Base-by-base conservation (phyloP, 2,329 filamentous ascomycete species). In the Arachnopeziza araneosa region DNA sequence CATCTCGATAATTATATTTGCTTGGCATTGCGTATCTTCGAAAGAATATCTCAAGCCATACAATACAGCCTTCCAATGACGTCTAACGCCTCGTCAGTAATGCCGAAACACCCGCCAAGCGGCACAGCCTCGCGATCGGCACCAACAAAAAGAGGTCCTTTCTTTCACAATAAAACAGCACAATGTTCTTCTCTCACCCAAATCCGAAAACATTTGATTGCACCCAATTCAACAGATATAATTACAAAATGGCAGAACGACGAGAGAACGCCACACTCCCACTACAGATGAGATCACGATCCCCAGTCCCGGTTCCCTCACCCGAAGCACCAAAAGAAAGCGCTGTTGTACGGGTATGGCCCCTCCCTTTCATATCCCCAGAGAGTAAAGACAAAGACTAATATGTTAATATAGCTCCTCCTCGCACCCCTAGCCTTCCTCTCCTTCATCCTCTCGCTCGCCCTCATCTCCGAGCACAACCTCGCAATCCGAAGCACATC, bases 371-470 rank as follows among this genome's bases (percentile, higher is more conserved):
- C 14, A 26, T 3, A 14, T 23, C 21, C n/a, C 10, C 9, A 44
- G 17, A 26, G 5, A 21, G 12, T n/a, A n/a, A 22, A 1, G n/a
- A 6, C 21, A 2, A 21, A 24, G 53, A 52, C 17, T 8, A 51
- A 24, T 4, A 12, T 23, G 50, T 54, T 62, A 53, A 59, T 36
- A 10, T 12, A 72, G 71, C 58, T 72, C 9, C 52, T 72, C n/a
- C 68, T 73, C 22, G 59, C 70, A 6, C 70, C 71, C 0, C 55
- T 73, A 44, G 67, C 66, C 21, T 72, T 73, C 61, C 96, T 78
- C 0, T 91, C 86, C 0, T 98, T 95, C 60, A 64, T 73, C 62
- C 56, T 73, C 54, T 72, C 70, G 10, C 70, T 73, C 56, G 67
- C 67, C 22, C 63, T 73, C 1, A 64, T 73, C 61, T 68, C 70